Base-by-base conservation (phyloP, 495 filamentous ascomycete species). In the Penicillium pancosmium region DNA sequence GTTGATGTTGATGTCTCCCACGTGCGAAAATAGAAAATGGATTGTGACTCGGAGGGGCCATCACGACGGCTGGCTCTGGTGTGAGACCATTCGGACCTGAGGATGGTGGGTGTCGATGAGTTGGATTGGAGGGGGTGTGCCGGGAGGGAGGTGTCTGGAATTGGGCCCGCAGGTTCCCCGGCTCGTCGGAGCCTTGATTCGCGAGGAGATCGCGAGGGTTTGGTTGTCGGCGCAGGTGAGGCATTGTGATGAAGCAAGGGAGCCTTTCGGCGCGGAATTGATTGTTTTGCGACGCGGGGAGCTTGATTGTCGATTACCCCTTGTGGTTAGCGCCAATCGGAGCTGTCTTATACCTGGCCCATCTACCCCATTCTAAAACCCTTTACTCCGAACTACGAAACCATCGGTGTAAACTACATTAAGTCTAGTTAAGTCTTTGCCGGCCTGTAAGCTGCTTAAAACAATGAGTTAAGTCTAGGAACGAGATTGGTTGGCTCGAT, bases 91-190 rank as follows among this genome's bases (percentile, higher is more conserved):
- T 33, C 52, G 71, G 31, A 49, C 73, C 53, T 9, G 68, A 62
- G 52, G 74, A 71, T 6, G 76, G 72, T 0, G 71, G 68, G 50
- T 64, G 72, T n/a, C 65, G 65, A 41, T 71, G 68, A 27, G 60
- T 68, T 60, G 65, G 68, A 50, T 68, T 68, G 27, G 67, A 60
- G 8, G 71, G 71, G 40, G 69, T 72, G 25, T 62, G 66, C 38
- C 67, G 66, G 10, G 72, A 62, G 0, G 73, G 74, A 2, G 76
- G 76, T 15, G 76, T 78, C 13, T 73, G 71, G 62, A 72, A 78
- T 54, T 78, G 75, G 0, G 68, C 47, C 51, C 65, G 68, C 13
- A 68, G 60, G 23, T 52, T 56, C 15, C 49, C 52, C 3, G 57
- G 55, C 3, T 47, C 46, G 31, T 56, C 62, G 13, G 43, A 38